Percentiles rank a stretch among this genome's conserved stretches.
Evolutionary conservation across 2,329 filamentous ascomycete genomes (phyloP).

Genomic region (Trichoderma cornu-damae): DNA sequence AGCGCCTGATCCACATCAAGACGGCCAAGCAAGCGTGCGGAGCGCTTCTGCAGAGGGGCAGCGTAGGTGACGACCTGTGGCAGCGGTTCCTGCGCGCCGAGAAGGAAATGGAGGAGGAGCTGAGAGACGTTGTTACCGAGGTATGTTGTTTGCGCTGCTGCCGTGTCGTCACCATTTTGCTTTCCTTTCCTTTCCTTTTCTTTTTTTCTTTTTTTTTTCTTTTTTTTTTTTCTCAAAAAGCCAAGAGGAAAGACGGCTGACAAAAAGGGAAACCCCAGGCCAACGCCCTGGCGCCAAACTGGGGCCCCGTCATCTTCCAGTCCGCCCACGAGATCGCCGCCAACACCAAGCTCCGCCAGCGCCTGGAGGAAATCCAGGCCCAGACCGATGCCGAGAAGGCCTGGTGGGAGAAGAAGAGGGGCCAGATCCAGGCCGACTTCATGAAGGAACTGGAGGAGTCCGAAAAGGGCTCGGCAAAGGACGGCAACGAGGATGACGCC

Average conservation of each 20-base stretch:
- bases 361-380: constrained; percentile 68
- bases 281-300: constrained; percentile 80
- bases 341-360: constrained; percentile 70
- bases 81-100: constrained; percentile 87
- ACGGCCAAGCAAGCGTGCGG: constrained; percentile 83
- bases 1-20: constrained; percentile 82
- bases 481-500: constrained; percentile 41
- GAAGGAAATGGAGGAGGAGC: constrained; percentile 95
- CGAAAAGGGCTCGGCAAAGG: constrained; percentile 41
- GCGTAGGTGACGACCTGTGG: constrained; percentile 93
- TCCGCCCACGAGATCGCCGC: constrained; percentile 92
- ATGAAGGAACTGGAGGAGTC: constrained; percentile 77
- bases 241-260: background rate
- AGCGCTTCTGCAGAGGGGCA: constrained; percentile 78
- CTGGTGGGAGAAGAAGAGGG: constrained; percentile 87
- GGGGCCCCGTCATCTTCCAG: constrained; percentile 96
- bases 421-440: constrained; percentile 67
- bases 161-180: background rate
- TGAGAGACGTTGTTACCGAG: constrained; percentile 90
- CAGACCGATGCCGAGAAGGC: constrained; percentile 70
- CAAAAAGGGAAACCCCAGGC: constrained; percentile 56
- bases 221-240: too few relatives aligned
- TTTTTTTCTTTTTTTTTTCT: too few relatives aligned
- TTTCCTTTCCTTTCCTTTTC: too few relatives aligned
- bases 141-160: too few relatives aligned